These are phyloP conservation scores for Spatholobus suberectus DNA, from an alignment of 306 rosid genomes.

Conservation along the genomic window DNA sequence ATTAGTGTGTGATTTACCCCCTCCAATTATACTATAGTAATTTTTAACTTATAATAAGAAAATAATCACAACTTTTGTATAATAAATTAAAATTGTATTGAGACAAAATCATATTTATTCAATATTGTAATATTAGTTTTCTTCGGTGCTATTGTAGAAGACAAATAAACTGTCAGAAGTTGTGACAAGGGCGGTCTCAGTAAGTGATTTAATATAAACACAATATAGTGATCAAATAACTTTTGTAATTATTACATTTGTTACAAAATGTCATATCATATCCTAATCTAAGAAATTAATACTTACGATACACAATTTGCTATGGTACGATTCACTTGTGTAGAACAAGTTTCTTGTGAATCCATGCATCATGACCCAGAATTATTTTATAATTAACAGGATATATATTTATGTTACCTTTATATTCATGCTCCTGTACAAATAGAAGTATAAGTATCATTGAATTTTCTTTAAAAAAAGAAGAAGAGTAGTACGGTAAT, in stretches of 20 bases:
- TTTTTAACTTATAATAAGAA: not conserved
- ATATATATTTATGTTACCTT: not conserved
- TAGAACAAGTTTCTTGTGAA: not conserved
- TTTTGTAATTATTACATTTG: not conserved
- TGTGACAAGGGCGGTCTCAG: not conserved
- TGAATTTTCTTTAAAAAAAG: not conserved
- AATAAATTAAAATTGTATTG: too few species aligned
- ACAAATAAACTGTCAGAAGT: not conserved
- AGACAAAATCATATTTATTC: too few species aligned
- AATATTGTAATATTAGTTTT: not conserved
- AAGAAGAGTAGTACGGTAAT: not conserved
- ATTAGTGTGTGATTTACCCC: too few species aligned
- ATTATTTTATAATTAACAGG: not conserved
- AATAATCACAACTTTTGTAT: not conserved
- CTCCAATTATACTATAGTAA: too few species aligned
- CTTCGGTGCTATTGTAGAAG: not conserved
- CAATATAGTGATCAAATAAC: not conserved
- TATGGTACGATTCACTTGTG: not conserved
- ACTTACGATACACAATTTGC: not conserved
- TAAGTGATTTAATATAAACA: constrained; percentile 12
- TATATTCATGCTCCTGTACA: constrained; percentile 4
- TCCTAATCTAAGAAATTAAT: not conserved
- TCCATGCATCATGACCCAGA: not conserved
- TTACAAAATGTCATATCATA: not conserved
- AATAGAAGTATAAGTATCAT: not conserved